Evolutionary conservation across 371 early-diverging fungal species (phyloP), one percentile per base, ranked within the genome.

Genomic region (Mortierella sp.): DNA sequence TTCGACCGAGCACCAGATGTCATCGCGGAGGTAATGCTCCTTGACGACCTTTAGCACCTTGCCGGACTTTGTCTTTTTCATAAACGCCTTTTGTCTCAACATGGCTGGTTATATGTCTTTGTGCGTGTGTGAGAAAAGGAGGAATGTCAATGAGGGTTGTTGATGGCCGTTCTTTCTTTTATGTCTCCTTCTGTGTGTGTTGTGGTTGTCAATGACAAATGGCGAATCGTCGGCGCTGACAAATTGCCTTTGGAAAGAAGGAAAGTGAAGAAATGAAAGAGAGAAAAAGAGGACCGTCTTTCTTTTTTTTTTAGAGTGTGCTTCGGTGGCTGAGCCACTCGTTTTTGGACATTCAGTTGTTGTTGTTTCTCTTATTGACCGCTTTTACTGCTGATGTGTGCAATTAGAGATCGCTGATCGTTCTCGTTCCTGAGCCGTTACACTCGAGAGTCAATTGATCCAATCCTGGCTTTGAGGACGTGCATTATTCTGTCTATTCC

Each of bases 21-120:
- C 99, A 85, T 98, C 98, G 43, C 98, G 94, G 39, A 99, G 87
- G 85, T 99, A 98, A 79, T 97, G 98, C 82, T 99, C 98, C 82
- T 95, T 94, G 74, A 98, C 95, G n/a, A 97, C 95, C 79, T 95
- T 96, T 70, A 97, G 91, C 58, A 97, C 94, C 68, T 94, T 95
- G 34, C 99, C 98, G 5, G 84, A 78, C 70, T 76, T 78, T 68
- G 78, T 83, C 79, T 83, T 83, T 63, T 83, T 78, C 45, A 78
- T 75, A 50, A 78, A 78, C 41, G 79, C 75, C 72, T 83, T 83
- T 64, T 83, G 84, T 45, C 84, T 68, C 40, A 78, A 63, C 84
- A 83, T 83, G 37, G 58, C 34, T 55, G 26, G 65, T 43, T 31
- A 34, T 66, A n/a, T 48, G 24, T 48, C 45, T 61, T 8, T 53